Conservation (phyloP, 495 filamentous ascomycete species). For the Aspergillus sparsus region DNA sequence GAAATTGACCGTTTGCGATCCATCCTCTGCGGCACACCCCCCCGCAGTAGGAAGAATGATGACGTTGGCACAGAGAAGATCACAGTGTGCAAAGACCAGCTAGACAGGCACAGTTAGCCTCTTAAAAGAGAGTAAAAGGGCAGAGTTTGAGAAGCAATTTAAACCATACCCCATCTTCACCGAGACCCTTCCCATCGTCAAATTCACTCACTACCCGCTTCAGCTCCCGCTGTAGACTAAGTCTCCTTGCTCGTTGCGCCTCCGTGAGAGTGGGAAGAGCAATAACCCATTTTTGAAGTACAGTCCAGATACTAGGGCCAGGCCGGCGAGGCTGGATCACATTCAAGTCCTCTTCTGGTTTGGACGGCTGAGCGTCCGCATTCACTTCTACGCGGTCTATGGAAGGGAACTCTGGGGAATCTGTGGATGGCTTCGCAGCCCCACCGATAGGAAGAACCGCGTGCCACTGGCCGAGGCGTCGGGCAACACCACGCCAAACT, state of each 20-base stretch:
- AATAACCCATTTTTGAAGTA: slow-evolving; percentile 92
- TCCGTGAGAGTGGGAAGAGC: slow-evolving; percentile 75
- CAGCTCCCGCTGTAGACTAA: slow-evolving; percentile 72
- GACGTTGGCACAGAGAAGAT: slow-evolving; percentile 92
- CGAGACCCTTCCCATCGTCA: slow-evolving; percentile 71
- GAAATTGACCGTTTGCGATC: slow-evolving; percentile 66
- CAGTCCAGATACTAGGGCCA: slow-evolving; percentile 84
- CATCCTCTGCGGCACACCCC: slow-evolving; percentile 32
- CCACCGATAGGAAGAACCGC: slow-evolving; percentile 58
- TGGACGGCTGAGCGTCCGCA: slow-evolving; percentile 25
- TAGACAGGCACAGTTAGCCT: slow-evolving; percentile 36
- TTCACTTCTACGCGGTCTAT: slow-evolving; percentile 33
- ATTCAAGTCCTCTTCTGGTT: slow-evolving; percentile 41
- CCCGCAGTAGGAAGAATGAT: slow-evolving; percentile 68
- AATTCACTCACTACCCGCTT: slow-evolving; percentile 65
- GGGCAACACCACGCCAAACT: slow-evolving; percentile 82
- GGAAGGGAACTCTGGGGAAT: slow-evolving; percentile 19
- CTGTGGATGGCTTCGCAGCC: slow-evolving; percentile 11
- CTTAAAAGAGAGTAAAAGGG: slow-evolving; percentile 2
- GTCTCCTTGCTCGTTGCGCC: slow-evolving; percentile 63
- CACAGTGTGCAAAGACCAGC: slow-evolving; percentile 93
- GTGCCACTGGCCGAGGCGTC: slow-evolving; percentile 88
- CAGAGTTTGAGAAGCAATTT: slow-evolving; percentile 1
- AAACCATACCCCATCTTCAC: slow-evolving; percentile 65
- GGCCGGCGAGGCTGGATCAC: slow-evolving; percentile 61